phyloP scores from a whole-genome alignment of 1,139 yeast genomes.

The Keqinozyma sinolaborantium region DNA sequence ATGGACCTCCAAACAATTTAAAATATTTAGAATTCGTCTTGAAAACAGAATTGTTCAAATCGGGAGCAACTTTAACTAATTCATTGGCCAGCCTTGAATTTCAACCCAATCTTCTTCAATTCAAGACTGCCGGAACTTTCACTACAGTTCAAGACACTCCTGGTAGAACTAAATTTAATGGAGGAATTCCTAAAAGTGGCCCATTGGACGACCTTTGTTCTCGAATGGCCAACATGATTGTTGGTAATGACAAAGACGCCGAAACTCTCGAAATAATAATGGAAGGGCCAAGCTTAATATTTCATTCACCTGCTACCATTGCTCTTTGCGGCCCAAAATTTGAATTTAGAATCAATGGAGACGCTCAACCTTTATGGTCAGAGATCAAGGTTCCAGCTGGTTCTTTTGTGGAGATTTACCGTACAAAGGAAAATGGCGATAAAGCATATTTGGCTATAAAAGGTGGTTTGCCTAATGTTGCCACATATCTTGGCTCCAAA shows the following conservation, averaged over 20 bases:
- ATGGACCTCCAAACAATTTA: conserved; percentile 26
- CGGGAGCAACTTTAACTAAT: conserved; percentile 3
- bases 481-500: conserved; percentile 5
- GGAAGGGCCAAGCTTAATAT: conserved; percentile 3
- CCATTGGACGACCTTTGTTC: conserved; percentile 5
- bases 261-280: conserved; percentile 5
- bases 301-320: conserved; percentile 5
- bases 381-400: conserved; percentile 3
- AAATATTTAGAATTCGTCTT: conserved; percentile 14
- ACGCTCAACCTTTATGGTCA: conserved; percentile 4
- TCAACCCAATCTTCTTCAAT: conserved; percentile 4
- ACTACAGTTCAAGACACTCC: conserved; percentile 7
- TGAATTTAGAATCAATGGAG: conserved; percentile 4
- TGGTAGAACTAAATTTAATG: conserved; percentile 4
- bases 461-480: conserved; percentile 5
- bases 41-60: conserved; percentile 1
- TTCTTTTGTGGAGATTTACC: conserved; percentile 2
- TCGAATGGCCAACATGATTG: conserved; percentile 3
- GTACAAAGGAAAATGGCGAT: too few relatives aligned
- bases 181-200: conserved; percentile 6
- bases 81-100: conserved; percentile 3
- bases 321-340: conserved; percentile 4
- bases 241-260: conserved; percentile 4
- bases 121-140: conserved; percentile 3
- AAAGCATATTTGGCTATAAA: conserved; percentile 3